Conservation (phyloP, 2,329 filamentous ascomycete species). For the Pestalotiopsis sp. region DNA sequence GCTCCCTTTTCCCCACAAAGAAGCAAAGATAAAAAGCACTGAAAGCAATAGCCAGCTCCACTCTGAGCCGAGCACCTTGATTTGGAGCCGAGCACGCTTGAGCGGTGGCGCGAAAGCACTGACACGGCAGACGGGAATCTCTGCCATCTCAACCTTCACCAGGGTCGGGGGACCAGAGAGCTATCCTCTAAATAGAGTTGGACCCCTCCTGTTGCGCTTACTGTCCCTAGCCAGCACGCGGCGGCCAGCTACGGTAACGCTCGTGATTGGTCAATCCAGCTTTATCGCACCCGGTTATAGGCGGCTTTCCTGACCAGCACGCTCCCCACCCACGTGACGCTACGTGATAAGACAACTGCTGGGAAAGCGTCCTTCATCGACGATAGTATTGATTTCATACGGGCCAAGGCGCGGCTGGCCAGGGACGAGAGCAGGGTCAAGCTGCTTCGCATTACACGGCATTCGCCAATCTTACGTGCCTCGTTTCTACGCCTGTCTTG, state of each 20-base stretch:
- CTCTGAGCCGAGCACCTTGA: slow-evolving; percentile 13
- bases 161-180: not conserved
- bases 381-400: slow-evolving; percentile 23
- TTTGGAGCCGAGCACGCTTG: slow-evolving; percentile 6
- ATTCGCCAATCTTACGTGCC: not conserved
- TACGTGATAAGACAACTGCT: slow-evolving; percentile 26
- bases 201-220: not conserved
- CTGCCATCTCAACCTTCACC: not conserved
- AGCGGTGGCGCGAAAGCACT: not conserved
- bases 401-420: slow-evolving; percentile 12
- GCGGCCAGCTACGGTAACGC: slow-evolving; percentile 18
- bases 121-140: not conserved
- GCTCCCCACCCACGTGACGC: slow-evolving; percentile 29
- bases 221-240: not conserved
- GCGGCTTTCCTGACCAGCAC: slow-evolving; percentile 28
- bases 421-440: not conserved
- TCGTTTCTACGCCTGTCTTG: not conserved
- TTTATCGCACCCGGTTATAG: slow-evolving; percentile 27
- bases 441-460: slow-evolving; percentile 1
- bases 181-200: slow-evolving; percentile 4
- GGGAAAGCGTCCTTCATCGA: slow-evolving; percentile 25
- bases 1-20: slow-evolving; percentile 1
- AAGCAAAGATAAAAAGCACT: not conserved
- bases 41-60: slow-evolving; percentile 6
- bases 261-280: slow-evolving; percentile 30